A percentile compares a stretch with the other conserved stretches of the same genome.
Conservation (phyloP, 208 protist genomes). For the Acanthamoeba sp. region DNA sequence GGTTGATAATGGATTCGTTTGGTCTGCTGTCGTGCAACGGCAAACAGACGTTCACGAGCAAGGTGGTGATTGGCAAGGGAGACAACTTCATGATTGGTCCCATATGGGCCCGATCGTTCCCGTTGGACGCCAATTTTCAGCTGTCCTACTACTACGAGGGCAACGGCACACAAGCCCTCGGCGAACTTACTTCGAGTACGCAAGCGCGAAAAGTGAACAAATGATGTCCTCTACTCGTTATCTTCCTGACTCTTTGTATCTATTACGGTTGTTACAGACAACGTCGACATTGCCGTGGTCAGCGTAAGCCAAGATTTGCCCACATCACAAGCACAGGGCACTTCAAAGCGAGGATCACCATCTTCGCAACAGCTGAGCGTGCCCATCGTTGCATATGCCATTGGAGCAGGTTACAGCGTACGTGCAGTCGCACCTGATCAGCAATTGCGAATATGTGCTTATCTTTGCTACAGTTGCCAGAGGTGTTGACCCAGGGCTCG, state of each 20-base stretch:
- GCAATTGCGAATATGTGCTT: background rate
- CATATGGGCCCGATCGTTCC: background rate
- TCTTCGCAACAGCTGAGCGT: background rate
- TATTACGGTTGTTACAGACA: background rate
- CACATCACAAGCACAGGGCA: too few species aligned
- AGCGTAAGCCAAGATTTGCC: too few species aligned
- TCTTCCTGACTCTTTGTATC: background rate
- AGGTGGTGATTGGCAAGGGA: background rate
- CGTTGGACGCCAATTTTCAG: constrained; percentile 6
- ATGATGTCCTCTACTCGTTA: too few species aligned
- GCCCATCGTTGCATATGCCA: background rate
- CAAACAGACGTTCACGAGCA: background rate
- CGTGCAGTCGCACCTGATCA: background rate
- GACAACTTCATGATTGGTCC: background rate
- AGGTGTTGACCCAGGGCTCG: background rate
- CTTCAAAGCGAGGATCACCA: background rate
- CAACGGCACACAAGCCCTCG: background rate
- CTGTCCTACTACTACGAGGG: background rate
- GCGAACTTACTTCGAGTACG: background rate
- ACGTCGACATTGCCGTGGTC: background rate
- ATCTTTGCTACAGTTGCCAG: background rate
- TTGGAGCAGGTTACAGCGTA: background rate
- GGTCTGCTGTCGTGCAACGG: background rate
- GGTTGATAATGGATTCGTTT: background rate
- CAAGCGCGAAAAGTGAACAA: too few species aligned